Evolutionary conservation across 2,329 filamentous ascomycete species (phyloP).

Genomic region (Dactylellina cionopaga): DNA sequence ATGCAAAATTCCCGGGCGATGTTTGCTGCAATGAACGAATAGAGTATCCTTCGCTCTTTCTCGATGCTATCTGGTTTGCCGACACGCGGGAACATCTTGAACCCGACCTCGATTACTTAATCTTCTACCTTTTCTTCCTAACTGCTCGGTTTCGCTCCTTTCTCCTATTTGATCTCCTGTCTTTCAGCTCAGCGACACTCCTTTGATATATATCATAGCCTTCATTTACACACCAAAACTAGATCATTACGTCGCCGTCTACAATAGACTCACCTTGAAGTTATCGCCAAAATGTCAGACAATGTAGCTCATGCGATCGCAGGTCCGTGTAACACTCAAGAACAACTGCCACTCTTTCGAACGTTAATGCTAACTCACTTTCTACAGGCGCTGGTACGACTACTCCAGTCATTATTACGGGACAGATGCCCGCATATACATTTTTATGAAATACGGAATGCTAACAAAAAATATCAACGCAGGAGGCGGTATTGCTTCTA

Average conservation of each 20-base stretch:
- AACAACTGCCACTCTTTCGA: no score
- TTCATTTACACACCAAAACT: not conserved
- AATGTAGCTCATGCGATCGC: conserved; percentile 96
- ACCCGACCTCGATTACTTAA: conserved; percentile 8
- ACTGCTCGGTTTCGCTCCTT: conserved; percentile 8
- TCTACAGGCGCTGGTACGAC: conserved; percentile 33
- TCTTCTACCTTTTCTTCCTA: not conserved
- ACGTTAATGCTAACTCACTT: conserved; percentile 14
- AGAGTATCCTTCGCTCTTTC: not conserved
- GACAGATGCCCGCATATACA: not conserved
- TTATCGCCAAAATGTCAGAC: conserved; percentile 64
- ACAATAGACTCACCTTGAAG: not conserved
- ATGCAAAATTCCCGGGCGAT: conserved; percentile 38
- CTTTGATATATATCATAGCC: conserved; percentile 9
- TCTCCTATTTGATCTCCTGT: not conserved
- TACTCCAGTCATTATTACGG: conserved; percentile 1
- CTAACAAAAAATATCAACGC: conserved; percentile 62
- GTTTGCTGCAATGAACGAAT: not conserved
- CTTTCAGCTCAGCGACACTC: conserved; percentile 3
- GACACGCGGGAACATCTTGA: conserved; percentile 21
- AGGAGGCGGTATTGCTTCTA: conserved; percentile 92
- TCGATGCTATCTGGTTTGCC: conserved; percentile 52
- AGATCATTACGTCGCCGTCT: not conserved
- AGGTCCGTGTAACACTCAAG: conserved; percentile 67
- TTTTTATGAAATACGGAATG: not conserved